Evolutionary conservation across 2,329 filamentous ascomycete genomes (phyloP).

Genomic region (Fusarium globosum): DNA sequence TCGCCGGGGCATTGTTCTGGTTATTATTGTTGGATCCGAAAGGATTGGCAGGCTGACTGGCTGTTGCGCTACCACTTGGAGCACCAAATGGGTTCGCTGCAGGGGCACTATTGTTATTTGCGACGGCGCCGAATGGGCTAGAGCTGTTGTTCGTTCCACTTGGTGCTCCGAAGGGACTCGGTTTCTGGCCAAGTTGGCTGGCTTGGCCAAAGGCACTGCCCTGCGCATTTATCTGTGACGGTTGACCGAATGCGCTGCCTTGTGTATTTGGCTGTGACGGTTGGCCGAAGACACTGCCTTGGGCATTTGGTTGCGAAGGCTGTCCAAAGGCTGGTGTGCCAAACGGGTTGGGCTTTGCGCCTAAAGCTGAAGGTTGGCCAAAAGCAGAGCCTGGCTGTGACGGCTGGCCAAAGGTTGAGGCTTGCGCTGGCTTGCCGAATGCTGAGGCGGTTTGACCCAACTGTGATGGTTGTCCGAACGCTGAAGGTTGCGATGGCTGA

Average conservation of each 20-base stretch:
- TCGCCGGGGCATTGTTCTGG: slow-evolving; percentile 30
- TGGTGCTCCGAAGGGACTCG: slow-evolving; percentile 52
- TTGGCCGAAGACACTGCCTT: slow-evolving; percentile 50
- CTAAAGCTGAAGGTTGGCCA: slow-evolving; percentile 35
- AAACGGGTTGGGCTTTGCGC: slow-evolving; percentile 21
- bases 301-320: slow-evolving; percentile 46
- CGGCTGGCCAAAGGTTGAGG: slow-evolving; percentile 48
- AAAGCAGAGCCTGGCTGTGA: slow-evolving; percentile 38
- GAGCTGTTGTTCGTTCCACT: slow-evolving; percentile 37
- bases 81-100: slow-evolving; percentile 47
- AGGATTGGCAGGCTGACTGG: slow-evolving; percentile 32
- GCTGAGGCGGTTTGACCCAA: slow-evolving; percentile 36
- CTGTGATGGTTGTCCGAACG: slow-evolving; percentile 56
- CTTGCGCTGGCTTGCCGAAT: slow-evolving; percentile 50
- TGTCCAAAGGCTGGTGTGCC: slow-evolving; percentile 51
- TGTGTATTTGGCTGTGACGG: slow-evolving; percentile 46
- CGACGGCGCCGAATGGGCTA: slow-evolving; percentile 43
- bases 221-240: slow-evolving; percentile 46
- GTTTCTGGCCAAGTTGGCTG: slow-evolving; percentile 51
- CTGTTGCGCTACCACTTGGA: slow-evolving; percentile 20
- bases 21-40: slow-evolving; percentile 35
- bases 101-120: slow-evolving; percentile 37
- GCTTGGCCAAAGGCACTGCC: slow-evolving; percentile 50
- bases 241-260: slow-evolving; percentile 48
- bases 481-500: slow-evolving; percentile 47